Evolutionary conservation across 2,329 filamentous ascomycete genomes (phyloP).

Genomic region (Didymosphaeria variabile): DNA sequence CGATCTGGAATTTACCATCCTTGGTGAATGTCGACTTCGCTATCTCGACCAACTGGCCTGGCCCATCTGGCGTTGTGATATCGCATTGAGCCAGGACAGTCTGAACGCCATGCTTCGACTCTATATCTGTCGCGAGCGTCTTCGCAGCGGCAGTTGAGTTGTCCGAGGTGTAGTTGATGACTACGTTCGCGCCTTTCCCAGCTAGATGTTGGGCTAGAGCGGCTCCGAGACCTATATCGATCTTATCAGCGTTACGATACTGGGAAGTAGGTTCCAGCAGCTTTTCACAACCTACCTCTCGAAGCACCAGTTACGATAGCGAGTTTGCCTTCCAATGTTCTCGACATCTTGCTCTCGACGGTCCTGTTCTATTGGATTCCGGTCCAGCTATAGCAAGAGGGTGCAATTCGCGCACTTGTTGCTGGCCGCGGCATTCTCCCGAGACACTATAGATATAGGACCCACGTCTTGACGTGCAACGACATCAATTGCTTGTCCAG

Average conservation of each 20-base stretch:
- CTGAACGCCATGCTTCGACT: conserved; percentile 65
- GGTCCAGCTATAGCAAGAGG: neutral
- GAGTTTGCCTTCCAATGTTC: conserved; percentile 73
- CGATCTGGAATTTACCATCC: conserved; percentile 70
- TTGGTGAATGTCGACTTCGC: conserved; percentile 68
- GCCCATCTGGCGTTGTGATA: conserved; percentile 69
- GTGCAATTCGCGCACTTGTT: neutral
- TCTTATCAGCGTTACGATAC: neutral
- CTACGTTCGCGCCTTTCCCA: conserved; percentile 72
- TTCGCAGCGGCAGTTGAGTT: conserved; percentile 63
- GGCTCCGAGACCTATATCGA: conserved; percentile 72
- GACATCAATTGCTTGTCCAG: neutral
- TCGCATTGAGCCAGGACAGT: conserved; percentile 75
- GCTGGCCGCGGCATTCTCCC: neutral
- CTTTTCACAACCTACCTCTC: conserved; percentile 64
- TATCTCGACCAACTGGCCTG: conserved; percentile 66
- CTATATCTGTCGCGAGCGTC: conserved; percentile 64
- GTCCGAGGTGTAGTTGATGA: conserved; percentile 76
- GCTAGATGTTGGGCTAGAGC: conserved; percentile 75
- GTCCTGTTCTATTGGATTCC: neutral
- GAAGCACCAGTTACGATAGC: conserved; percentile 82
- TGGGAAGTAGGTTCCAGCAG: neutral
- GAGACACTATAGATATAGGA: neutral
- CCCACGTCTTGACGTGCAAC: neutral
- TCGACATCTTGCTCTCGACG: conserved; percentile 14